Evolutionary conservation across 345 rosid species (phyloP), one percentile per base, ranked within the genome.

Genomic region (Eucalyptus polyanthemos): DNA sequence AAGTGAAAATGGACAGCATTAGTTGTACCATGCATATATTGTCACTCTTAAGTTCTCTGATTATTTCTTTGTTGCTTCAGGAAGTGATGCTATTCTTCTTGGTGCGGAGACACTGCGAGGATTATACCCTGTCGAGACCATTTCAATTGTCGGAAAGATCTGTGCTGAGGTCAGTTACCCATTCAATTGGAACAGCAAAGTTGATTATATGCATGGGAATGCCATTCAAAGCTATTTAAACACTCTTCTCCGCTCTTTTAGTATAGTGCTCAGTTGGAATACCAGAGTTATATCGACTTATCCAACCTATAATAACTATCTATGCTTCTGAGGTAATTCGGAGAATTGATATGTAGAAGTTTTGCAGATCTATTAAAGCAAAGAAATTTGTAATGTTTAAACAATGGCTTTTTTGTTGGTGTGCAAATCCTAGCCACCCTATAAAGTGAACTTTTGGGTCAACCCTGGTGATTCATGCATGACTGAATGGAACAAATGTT

Each of bases 101-200:
- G 99, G 99, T 90, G 99, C 99, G 47, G 99, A 98, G 94, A 98
- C 99, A 87, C 93, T 97, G 90, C 93, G 97, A n/a, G 99, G 99
- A 72, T 86, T 97, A 90, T 98, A 98, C 90, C 99, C 99, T 58
- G 94, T 97, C 16, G 99, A 98, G 89, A 94, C 97, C 37, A 94
- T 98, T 89, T 93, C 97, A 17, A 95, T 89, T 67, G 98, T 97
- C 3, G 97, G 99, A 85, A 97, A 93, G 91, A 97, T 98, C 89
- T 97, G 99, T 93, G 95, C 97, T 51, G 99, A 98, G 97, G 99
- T 95, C 90, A 89, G 88, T 40, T 76, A 12, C 67, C 42, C 86
- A 56, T 89, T 56, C 56, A 22, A 45, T 37, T 24, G 86, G 40
- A 31, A 37, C 49, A 11, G 53, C 13, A 3, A 88, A 37, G 65